Percentiles rank a stretch among this genome's conserved stretches.
Evolutionary conservation across 2,329 filamentous ascomycete species (phyloP).

Genomic region (Xylaria multiplex): DNA sequence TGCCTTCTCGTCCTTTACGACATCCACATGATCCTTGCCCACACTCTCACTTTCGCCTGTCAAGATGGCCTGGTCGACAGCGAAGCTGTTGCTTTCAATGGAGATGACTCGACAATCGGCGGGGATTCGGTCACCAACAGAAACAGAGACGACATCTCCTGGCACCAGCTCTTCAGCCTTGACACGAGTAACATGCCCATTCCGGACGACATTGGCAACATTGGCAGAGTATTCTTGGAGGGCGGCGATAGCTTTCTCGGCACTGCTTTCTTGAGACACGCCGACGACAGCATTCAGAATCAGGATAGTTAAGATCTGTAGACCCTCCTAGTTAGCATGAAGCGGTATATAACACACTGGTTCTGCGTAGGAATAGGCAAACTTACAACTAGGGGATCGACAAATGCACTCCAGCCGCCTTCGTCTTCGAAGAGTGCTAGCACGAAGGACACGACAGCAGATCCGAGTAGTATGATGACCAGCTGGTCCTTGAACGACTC

Average conservation of each 20-base stretch:
- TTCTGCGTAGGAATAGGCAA: constrained; percentile 15
- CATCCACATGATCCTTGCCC: constrained; percentile 76
- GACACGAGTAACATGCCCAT: constrained; percentile 81
- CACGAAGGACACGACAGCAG: constrained; percentile 91
- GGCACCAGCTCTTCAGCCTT: constrained; percentile 98
- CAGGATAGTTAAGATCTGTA: constrained; percentile 91
- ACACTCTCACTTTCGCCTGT: constrained; percentile 99
- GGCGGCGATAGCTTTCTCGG: constrained; percentile 97
- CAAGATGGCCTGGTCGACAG: constrained; percentile 94
- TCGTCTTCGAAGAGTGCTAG: constrained; percentile 92
- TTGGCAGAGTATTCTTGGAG: constrained; percentile 99
- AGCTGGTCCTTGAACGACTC: constrained; percentile 99
- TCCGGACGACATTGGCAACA: constrained; percentile 90
- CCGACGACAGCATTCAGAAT: constrained; percentile 97
- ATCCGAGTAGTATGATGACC: constrained; percentile 92
- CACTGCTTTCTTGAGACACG: constrained; percentile 97
- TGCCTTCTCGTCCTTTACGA: constrained; percentile 80
- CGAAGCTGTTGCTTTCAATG: constrained; percentile 97
- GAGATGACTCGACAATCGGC: constrained; percentile 91
- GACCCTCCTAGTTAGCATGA: constrained; percentile 35
- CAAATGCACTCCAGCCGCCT: constrained; percentile 95
- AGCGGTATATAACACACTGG: not conserved
- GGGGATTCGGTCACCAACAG: constrained; percentile 91
- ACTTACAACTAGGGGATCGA: constrained; percentile 92
- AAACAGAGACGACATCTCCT: constrained; percentile 87